phyloP scores from a whole-genome alignment of 139 green algal genomes.

The Picochlorum sp. region DNA sequence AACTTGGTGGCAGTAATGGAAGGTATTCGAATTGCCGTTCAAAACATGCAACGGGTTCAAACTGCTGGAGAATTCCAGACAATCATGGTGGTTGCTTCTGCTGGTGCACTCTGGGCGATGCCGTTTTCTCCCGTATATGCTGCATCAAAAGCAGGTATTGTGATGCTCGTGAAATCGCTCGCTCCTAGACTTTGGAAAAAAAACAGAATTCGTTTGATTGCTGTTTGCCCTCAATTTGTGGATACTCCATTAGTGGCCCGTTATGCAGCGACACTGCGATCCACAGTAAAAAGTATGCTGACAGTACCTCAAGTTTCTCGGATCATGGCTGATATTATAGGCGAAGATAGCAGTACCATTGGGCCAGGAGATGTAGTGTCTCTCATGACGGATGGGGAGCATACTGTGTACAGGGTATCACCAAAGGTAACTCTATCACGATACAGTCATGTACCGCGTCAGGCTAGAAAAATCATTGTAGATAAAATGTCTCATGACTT shows the following conservation, averaged over 20 bases:
- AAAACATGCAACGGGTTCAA: conserved; percentile 14
- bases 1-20: conserved; percentile 53
- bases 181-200: conserved; percentile 21
- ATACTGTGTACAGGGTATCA: conserved; percentile 35
- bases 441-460: too few species aligned
- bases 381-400: conserved; percentile 15
- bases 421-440: neutral
- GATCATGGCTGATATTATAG: neutral
- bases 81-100: conserved; percentile 59
- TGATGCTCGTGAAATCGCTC: conserved; percentile 53
- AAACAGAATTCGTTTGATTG: conserved; percentile 37
- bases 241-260: neutral
- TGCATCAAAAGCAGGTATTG: conserved; percentile 62
- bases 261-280: conserved; percentile 5
- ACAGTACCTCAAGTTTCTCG: conserved; percentile 7
- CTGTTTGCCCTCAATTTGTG: conserved; percentile 58
- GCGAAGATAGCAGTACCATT: neutral
- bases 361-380: too few species aligned
- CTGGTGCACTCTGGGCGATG: conserved; percentile 68
- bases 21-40: conserved; percentile 27
- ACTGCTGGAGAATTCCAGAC: conserved; percentile 8
- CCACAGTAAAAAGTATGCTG: conserved; percentile 10
- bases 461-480: conserved; percentile 10
- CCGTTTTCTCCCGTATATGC: conserved; percentile 60
- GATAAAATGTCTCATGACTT: conserved; percentile 52